A percentile compares a stretch with the other conserved stretches of the same genome.
Conservation (phyloP, 768 basidiomycete species). For the Boletus subparvulus region DNA sequence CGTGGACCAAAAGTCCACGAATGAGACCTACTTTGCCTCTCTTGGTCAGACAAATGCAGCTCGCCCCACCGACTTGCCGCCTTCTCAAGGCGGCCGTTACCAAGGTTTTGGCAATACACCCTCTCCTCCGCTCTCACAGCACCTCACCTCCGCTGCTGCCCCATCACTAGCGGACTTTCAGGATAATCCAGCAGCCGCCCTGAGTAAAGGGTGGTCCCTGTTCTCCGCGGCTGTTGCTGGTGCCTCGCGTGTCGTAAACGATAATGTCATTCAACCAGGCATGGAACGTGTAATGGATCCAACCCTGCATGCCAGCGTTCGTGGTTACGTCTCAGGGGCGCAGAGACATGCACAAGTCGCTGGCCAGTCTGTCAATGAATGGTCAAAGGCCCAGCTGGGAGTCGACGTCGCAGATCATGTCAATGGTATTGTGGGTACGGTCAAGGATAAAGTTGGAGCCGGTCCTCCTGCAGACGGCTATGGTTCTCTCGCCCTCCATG, state of each 20-base stretch:
- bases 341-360: slow-evolving; percentile 61
- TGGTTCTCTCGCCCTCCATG: slow-evolving; percentile 44
- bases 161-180: slow-evolving; percentile 82
- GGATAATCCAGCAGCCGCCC: slow-evolving; percentile 78
- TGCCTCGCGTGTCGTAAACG: slow-evolving; percentile 75
- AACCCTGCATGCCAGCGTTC: slow-evolving; percentile 68
- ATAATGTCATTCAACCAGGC: slow-evolving; percentile 89
- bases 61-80: slow-evolving; percentile 78
- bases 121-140: slow-evolving; percentile 46
- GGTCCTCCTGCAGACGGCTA: slow-evolving; percentile 57
- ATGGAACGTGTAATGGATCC: slow-evolving; percentile 82
- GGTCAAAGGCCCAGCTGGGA: slow-evolving; percentile 75
- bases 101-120: slow-evolving; percentile 90
- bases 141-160: slow-evolving; percentile 76
- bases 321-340: slow-evolving; percentile 69
- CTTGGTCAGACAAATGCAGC: slow-evolving; percentile 81
- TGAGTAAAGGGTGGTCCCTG: slow-evolving; percentile 96
- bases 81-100: slow-evolving; percentile 92
- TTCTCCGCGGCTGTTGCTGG: slow-evolving; percentile 82
- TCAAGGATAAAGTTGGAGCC: slow-evolving; percentile 55
- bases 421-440: slow-evolving; percentile 63
- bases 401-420: slow-evolving; percentile 84
- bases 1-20: slow-evolving; percentile 67
- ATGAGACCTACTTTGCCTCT: slow-evolving; percentile 83
- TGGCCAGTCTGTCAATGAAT: slow-evolving; percentile 68